A percentile compares a stretch with the other conserved stretches of the same genome.
Conservation (phyloP, 169 alveolate genomes). For the Plasmodium billcollinsi region DNA sequence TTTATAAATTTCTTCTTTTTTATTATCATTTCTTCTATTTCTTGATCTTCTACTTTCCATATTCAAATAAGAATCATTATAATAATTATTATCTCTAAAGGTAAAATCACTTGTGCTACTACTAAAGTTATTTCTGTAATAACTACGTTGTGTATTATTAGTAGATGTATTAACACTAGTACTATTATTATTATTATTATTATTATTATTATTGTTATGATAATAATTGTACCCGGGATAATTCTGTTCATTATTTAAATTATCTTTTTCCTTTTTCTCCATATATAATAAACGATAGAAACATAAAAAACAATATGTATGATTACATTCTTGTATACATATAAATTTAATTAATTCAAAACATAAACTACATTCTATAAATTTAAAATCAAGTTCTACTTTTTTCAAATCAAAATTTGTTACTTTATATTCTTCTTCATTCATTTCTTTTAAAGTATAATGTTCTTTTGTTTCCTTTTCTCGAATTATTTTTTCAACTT, state of each 20-base stretch:
- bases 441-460: conserved; percentile 40
- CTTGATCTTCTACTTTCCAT: conserved; percentile 3
- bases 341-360: conserved; percentile 71
- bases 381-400: conserved; percentile 69
- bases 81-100: background rate
- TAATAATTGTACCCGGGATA: background rate
- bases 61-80: background rate
- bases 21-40: conserved; percentile 7
- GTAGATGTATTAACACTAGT: background rate
- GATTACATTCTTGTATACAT: conserved; percentile 77
- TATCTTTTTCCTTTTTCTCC: conserved; percentile 62
- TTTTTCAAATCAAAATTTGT: conserved; percentile 55
- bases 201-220: background rate
- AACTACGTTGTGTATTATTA: conserved; percentile 4
- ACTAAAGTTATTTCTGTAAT: background rate
- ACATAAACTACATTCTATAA: conserved; percentile 74
- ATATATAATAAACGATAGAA: conserved; percentile 67
- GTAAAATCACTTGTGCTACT: background rate
- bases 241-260: conserved; percentile 2
- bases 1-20: conserved; percentile 50
- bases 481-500: conserved; percentile 71
- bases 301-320: conserved; percentile 71
- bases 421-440: conserved; percentile 46
- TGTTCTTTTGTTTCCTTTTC: conserved; percentile 51
- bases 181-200: background rate